A percentile compares a stretch with the other conserved stretches of the same genome.
These are phyloP conservation scores for Mucuna pruriens DNA, from an alignment of 306 rosid genomes.

Conservation along the genomic window DNA sequence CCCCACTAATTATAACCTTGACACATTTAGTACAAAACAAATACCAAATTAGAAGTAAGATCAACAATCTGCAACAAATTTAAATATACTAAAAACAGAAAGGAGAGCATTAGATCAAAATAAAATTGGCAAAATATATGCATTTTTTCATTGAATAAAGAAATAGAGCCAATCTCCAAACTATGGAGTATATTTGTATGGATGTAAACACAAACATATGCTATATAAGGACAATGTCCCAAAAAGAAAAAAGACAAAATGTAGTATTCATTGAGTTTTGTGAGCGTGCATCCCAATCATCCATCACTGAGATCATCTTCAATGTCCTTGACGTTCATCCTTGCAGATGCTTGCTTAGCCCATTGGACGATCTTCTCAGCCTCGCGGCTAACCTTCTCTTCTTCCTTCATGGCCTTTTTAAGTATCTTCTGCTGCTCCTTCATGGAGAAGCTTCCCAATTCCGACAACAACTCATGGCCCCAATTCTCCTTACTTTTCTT, in stretches of 20 bases:
- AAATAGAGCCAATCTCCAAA: neutral
- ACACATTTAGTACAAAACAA: neutral
- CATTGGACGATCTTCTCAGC: conserved; percentile 73
- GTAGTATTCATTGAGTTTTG: too few species aligned
- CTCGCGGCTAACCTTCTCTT: conserved; percentile 74
- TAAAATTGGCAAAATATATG: neutral
- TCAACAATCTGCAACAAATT: neutral
- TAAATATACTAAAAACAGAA: neutral
- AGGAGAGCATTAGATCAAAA: neutral
- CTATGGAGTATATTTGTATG: neutral
- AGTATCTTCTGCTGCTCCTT: conserved; percentile 66
- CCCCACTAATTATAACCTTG: neutral
- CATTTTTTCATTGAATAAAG: neutral
- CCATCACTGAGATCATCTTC: conserved; percentile 71
- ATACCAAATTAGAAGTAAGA: neutral
- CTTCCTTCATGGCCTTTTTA: conserved; percentile 76
- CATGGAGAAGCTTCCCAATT: conserved; percentile 63
- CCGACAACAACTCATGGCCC: conserved; percentile 64
- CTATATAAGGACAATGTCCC: neutral
- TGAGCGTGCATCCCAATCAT: too few species aligned
- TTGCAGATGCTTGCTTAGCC: conserved; percentile 74
- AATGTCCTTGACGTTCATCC: conserved; percentile 53
- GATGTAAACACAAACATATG: neutral
- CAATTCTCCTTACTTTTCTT: conserved; percentile 60
- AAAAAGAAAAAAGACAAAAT: neutral